These are phyloP conservation scores for Ogataea thermomethanolica DNA, from an alignment of 805 yeast genomes.

Conservation along the genomic window DNA sequence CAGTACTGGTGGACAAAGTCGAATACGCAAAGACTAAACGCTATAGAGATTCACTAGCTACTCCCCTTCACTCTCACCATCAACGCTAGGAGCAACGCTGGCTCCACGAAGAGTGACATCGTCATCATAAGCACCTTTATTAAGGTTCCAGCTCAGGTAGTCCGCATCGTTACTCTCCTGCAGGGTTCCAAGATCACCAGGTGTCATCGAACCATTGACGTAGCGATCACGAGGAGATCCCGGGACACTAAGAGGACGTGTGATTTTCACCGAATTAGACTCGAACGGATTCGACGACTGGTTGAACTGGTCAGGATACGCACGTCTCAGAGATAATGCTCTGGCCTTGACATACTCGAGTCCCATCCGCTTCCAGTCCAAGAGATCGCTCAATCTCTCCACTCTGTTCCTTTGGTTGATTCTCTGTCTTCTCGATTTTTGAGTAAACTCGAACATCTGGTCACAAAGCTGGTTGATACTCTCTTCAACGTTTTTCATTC, in stretches of 20 bases:
- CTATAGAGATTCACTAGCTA: conserved; percentile 14
- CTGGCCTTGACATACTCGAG: conserved; percentile 94
- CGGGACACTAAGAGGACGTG: conserved; percentile 94
- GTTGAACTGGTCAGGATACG: conserved; percentile 82
- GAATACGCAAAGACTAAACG: conserved; percentile 20
- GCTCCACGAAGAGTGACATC: conserved; percentile 36
- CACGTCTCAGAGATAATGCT: conserved; percentile 85
- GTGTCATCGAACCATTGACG: conserved; percentile 71
- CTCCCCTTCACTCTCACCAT: conserved; percentile 24
- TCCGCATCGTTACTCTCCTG: conserved; percentile 90
- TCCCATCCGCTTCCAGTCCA: conserved; percentile 99
- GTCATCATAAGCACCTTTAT: conserved; percentile 38
- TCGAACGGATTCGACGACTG: conserved; percentile 40
- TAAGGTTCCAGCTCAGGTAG: conserved; percentile 57
- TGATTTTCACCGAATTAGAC: conserved; percentile 56
- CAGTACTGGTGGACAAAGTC: conserved; percentile 25
- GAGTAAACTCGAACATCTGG: conserved; percentile 84
- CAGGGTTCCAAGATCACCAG: conserved; percentile 95
- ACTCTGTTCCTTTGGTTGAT: conserved; percentile 97
- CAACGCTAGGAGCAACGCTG: conserved; percentile 36
- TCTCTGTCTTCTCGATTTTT: conserved; percentile 92
- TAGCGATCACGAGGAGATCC: conserved; percentile 84
- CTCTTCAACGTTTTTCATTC: conserved; percentile 89
- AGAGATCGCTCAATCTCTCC: conserved; percentile 84
- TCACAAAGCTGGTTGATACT: conserved; percentile 86